These are phyloP conservation scores for Colletotrichum higginsianum DNA, from an alignment of 2,329 filamentous ascomycete species.

Conservation along the genomic window DNA sequence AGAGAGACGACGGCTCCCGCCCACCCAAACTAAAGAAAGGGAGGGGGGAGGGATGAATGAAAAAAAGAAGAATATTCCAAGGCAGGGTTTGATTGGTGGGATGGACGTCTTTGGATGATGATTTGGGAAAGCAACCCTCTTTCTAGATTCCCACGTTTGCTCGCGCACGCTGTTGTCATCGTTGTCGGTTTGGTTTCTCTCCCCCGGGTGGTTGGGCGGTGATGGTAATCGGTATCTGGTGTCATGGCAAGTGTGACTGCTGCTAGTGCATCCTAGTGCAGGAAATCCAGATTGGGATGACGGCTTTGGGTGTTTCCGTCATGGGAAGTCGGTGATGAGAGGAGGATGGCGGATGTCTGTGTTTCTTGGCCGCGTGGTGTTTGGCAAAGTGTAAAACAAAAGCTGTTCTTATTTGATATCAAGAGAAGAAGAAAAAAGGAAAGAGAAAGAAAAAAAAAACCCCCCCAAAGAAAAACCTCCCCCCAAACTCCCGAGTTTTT, in stretches of 20 bases:
- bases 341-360: not conserved
- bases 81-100: not conserved
- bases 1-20: not conserved
- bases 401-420: not conserved
- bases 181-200: constrained; percentile 6
- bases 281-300: not conserved
- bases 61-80: too few species aligned
- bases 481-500: constrained; percentile 22
- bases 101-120: not conserved
- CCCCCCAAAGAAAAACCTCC: constrained; percentile 19
- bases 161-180: constrained; percentile 23
- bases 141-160: constrained; percentile 32
- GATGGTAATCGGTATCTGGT: constrained; percentile 11
- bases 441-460: not conserved
- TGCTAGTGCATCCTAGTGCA: constrained; percentile 22
- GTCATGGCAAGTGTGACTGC: constrained; percentile 13
- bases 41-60: not conserved
- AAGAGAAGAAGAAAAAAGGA: not conserved
- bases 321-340: not conserved
- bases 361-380: not conserved
- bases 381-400: constrained; percentile 14
- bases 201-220: not conserved
- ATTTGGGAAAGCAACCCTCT: constrained; percentile 1
- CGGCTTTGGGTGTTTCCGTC: constrained; percentile 6
- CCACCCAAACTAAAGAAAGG: too few species aligned